Evolutionary conservation across 257 asterid species (phyloP).

Genomic region (Plantago major): DNA sequence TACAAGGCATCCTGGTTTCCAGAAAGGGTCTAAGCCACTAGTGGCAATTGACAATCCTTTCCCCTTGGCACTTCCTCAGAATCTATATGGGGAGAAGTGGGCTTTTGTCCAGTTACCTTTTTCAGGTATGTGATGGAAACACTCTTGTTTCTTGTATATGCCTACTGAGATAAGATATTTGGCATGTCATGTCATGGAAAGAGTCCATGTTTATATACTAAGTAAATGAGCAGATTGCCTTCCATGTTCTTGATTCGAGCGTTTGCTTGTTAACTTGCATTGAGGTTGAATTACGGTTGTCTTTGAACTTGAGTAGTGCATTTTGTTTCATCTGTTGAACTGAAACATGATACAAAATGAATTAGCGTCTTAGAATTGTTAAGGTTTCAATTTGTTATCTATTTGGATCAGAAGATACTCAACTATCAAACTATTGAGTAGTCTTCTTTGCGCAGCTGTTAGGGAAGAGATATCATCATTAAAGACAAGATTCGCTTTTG

Average conservation of each 20-base stretch:
- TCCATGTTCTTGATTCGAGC: not conserved
- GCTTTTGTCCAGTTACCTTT: constrained; percentile 91
- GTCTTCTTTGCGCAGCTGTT: constrained; percentile 50
- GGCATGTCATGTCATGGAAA: not conserved
- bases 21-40: constrained; percentile 71
- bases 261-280: not conserved
- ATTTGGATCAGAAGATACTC: not conserved
- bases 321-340: no score
- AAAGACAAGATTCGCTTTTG: constrained; percentile 53
- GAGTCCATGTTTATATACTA: no score
- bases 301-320: no score
- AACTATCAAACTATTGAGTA: constrained; percentile 7
- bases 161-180: not conserved
- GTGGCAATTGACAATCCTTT: constrained; percentile 80
- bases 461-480: constrained; percentile 66
- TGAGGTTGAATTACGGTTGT: not conserved
- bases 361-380: not conserved
- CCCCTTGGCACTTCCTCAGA: constrained; percentile 90
- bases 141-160: not conserved
- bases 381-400: not conserved
- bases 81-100: constrained; percentile 87
- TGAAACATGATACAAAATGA: no score
- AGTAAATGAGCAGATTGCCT: not conserved
- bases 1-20: constrained; percentile 82
- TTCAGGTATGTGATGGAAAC: constrained; percentile 42